Percentiles rank a stretch among this genome's conserved stretches.
These are phyloP conservation scores for Lichtheimia hyalospora DNA, from an alignment of 371 early-diverging fungal genomes.

Conservation along the genomic window DNA sequence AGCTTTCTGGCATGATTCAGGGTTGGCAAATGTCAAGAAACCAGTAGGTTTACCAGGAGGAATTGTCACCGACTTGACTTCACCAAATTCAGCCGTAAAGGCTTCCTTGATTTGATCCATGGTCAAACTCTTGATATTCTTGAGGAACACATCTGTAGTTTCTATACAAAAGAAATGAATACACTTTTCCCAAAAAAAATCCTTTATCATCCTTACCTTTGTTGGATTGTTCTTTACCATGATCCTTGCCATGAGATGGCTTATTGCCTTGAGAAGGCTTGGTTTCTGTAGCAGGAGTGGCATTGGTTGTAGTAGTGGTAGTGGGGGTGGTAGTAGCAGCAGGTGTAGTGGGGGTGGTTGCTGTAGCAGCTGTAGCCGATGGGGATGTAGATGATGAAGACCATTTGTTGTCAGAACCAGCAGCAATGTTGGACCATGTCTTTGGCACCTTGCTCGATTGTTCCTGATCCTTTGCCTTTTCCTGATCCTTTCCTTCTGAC, in stretches of 20 bases:
- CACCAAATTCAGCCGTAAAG: constrained; percentile 36
- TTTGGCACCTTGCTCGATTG: constrained; percentile 20
- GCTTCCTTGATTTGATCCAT: constrained; percentile 37
- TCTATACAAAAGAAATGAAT: background rate
- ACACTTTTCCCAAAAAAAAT: background rate
- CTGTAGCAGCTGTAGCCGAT: background rate
- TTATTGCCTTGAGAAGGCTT: too few species aligned
- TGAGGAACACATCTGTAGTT: constrained; percentile 39
- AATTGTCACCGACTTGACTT: constrained; percentile 30
- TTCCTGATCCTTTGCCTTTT: constrained; percentile 8
- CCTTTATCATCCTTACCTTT: too few species aligned
- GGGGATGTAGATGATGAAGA: constrained; percentile 3
- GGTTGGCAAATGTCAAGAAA: constrained; percentile 34
- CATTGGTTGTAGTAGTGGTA: background rate
- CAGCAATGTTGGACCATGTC: constrained; percentile 56
- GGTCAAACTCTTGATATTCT: constrained; percentile 26
- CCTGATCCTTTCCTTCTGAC: constrained; percentile 6
- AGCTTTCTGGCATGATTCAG: constrained; percentile 43
- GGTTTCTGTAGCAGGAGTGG: background rate
- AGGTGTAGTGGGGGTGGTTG: background rate
- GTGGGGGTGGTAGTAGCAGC: background rate
- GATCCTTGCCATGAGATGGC: background rate
- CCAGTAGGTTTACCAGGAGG: constrained; percentile 24
- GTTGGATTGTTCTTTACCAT: background rate
- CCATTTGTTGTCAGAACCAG: constrained; percentile 13